These are phyloP conservation scores for Trichothecium roseum DNA, from an alignment of 2,329 filamentous ascomycete genomes.

Conservation along the genomic window DNA sequence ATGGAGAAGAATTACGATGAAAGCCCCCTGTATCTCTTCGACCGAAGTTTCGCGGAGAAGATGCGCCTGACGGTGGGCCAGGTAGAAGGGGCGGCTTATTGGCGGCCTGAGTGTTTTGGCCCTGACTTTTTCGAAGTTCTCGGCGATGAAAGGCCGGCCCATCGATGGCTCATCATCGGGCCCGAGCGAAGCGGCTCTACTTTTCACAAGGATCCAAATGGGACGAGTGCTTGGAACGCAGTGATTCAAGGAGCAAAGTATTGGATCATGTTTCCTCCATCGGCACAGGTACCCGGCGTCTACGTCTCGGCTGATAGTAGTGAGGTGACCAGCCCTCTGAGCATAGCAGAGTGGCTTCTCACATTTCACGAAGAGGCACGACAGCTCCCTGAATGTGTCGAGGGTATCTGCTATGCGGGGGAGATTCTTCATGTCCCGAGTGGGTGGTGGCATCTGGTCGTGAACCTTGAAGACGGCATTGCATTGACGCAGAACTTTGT, in stretches of 20 bases:
- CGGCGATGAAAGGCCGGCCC: constrained; percentile 68
- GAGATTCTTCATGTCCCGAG: constrained; percentile 89
- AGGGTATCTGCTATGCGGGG: constrained; percentile 74
- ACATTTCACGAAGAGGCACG: constrained; percentile 81
- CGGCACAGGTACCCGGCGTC: constrained; percentile 72
- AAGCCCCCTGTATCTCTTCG: constrained; percentile 87
- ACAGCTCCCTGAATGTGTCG: constrained; percentile 62
- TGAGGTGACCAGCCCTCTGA: constrained; percentile 87
- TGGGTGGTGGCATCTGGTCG: constrained; percentile 94
- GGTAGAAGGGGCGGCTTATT: constrained; percentile 49
- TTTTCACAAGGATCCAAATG: constrained; percentile 79
- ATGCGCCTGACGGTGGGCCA: constrained; percentile 60
- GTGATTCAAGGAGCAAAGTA: constrained; percentile 86
- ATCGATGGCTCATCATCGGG: constrained; percentile 87
- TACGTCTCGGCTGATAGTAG: constrained; percentile 82
- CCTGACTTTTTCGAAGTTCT: constrained; percentile 77
- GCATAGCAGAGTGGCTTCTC: constrained; percentile 93
- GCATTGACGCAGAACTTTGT: constrained; percentile 96
- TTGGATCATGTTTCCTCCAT: constrained; percentile 95
- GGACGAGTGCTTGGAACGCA: constrained; percentile 82
- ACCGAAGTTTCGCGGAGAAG: constrained; percentile 76
- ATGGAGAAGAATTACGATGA: constrained; percentile 74
- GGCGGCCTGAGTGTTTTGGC: constrained; percentile 74
- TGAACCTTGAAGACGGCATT: constrained; percentile 76
- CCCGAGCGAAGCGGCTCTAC: constrained; percentile 82